Base-by-base conservation (phyloP, 2,329 filamentous ascomycete species). In the Neonectria neomacrospora region DNA sequence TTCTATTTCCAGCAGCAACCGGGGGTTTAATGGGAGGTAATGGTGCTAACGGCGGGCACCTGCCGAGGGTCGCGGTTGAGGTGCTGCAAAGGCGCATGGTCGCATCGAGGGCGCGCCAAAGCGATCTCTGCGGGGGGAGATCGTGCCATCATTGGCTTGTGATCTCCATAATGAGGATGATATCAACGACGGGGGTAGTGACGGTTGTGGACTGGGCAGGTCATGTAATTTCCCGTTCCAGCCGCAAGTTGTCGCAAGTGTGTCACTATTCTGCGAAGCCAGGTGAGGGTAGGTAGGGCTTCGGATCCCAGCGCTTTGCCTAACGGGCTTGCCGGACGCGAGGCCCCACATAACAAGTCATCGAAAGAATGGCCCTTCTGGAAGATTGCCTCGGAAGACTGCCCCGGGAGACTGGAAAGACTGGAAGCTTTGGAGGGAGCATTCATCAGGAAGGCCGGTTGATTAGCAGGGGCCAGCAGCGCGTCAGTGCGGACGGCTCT, bases 201-300 rank as follows among this genome's bases (percentile, higher is more conserved):
- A 42, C 39, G 30, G 58, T 52, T 34, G 54, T 59, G 65, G 60
- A 65, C 48, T 61, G 61, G 28, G 42, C 51, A 45, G 59, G 54
- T 64, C 58, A 64, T 73, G 53, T 57, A 73, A 73, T 73, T 73
- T 73, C 71, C 71, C 69, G 58, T 68, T 58, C 30, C 53, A 69
- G 69, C 68, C 60, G 62, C 63, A 54, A 54, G 59, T 54, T 51
- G 50, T 54, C 58, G 51, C 34, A 26, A 54, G 53, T 54, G 59
- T 62, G 54, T 50, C 59, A 57, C 54, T 37, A 62, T 54, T 14
- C 18, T 7, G 11, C 26, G 54, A 23, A 37, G 18, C 18, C 45
- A 30, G 45, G 20, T 18, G 26, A 32, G 30, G 34, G 6, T 14
- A n/a, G 59, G 59, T 57, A 61, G 41, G 44, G 32, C 53, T 30